Percentiles rank a stretch among this genome's conserved stretches.
Evolutionary conservation across 1,284 basidiomycete genomes (phyloP).

Genomic region (Ceratobasidium sp.): DNA sequence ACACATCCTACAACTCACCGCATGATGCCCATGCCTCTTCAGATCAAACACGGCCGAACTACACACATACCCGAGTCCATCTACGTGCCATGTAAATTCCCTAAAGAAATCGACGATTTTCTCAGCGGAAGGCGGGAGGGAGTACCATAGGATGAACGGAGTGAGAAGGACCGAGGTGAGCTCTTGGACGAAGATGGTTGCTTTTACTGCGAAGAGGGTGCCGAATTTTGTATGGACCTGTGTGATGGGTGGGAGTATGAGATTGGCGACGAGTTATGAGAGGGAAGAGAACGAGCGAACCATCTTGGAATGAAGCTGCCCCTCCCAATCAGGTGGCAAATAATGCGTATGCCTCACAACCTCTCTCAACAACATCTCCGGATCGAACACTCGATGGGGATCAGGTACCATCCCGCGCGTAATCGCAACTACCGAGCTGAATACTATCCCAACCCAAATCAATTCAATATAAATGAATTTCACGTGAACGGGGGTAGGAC

Average conservation of each 20-base stretch:
- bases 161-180: conserved; percentile 92
- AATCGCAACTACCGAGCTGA: conserved; percentile 88
- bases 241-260: conserved; percentile 4
- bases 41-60: conserved; percentile 99
- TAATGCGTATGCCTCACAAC: conserved; percentile 96
- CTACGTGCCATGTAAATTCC: conserved; percentile 96
- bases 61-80: conserved; percentile 96
- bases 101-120: conserved; percentile 96
- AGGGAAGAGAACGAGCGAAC: conserved; percentile 58
- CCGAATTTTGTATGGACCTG: conserved; percentile 92
- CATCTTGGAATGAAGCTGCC: conserved; percentile 87
- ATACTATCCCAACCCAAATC: conserved; percentile 62
- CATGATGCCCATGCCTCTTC: conserved; percentile 81
- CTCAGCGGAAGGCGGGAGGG: conserved; percentile 87
- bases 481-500: neutral
- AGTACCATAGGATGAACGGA: conserved; percentile 93
- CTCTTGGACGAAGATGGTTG: conserved; percentile 88
- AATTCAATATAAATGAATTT: neutral
- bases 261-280: neutral
- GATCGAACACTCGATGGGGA: conserved; percentile 92
- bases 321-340: conserved; percentile 92
- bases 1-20: conserved; percentile 2
- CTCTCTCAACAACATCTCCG: conserved; percentile 90
- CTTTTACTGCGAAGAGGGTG: conserved; percentile 88
- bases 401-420: conserved; percentile 96